Percentiles rank a stretch among this genome's conserved stretches.
phyloP scores from a whole-genome alignment of 192 early-diverging fungal species.

The Linnemannia zychae region DNA sequence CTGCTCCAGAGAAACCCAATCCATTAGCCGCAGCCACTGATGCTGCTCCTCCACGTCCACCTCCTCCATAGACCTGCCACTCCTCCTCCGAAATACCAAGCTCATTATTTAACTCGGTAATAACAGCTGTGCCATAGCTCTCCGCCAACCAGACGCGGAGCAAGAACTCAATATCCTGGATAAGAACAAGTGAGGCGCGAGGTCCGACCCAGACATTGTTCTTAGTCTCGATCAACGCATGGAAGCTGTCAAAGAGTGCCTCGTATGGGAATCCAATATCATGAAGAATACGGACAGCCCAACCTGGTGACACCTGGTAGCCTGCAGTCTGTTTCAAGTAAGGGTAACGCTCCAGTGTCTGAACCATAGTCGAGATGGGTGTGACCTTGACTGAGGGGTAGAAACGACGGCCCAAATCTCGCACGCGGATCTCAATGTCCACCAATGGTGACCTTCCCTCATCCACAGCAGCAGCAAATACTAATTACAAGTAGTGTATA shows the following conservation, averaged over 20 bases:
- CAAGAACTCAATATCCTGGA: slow-evolving; percentile 52
- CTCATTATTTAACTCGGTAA: slow-evolving; percentile 40
- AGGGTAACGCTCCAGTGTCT: slow-evolving; percentile 47
- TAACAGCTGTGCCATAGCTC: slow-evolving; percentile 25
- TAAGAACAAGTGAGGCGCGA: slow-evolving; percentile 35
- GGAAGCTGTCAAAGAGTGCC: slow-evolving; percentile 52
- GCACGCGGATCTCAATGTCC: slow-evolving; percentile 48
- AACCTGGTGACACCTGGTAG: slow-evolving; percentile 28
- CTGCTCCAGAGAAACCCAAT: slow-evolving; percentile 22
- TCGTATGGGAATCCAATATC: slow-evolving; percentile 54
- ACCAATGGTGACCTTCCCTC: slow-evolving; percentile 38
- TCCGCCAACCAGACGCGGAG: slow-evolving; percentile 46
- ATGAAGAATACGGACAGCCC: slow-evolving; percentile 47
- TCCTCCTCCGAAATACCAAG: slow-evolving; percentile 39
- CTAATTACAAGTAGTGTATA: neutral
- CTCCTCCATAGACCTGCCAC: slow-evolving; percentile 14
- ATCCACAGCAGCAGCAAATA: slow-evolving; percentile 33
- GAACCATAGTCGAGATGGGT: slow-evolving; percentile 44
- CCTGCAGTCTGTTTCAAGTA: slow-evolving; percentile 42
- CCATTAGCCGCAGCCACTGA: neutral
- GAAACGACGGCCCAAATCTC: slow-evolving; percentile 46
- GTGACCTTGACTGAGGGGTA: slow-evolving; percentile 51
- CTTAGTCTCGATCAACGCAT: slow-evolving; percentile 46
- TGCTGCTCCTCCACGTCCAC: slow-evolving; percentile 8
- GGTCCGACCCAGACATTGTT: slow-evolving; percentile 52